Percentiles rank a stretch among this genome's conserved stretches.
Evolutionary conservation across 2,329 filamentous ascomycete genomes (phyloP).

Genomic region (Hymenoscyphus scutula): DNA sequence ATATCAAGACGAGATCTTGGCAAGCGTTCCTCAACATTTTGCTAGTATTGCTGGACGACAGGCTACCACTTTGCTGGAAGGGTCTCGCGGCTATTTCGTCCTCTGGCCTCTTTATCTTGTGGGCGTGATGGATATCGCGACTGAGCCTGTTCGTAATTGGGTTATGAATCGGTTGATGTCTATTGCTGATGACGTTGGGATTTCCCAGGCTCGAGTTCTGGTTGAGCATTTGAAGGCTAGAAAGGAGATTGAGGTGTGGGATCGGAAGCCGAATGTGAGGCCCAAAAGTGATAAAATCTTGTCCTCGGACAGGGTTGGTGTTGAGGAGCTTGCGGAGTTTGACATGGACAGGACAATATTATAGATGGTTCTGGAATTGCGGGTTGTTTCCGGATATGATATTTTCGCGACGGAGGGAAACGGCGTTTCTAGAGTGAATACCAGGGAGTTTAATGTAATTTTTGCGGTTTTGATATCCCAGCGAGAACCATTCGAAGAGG

Average conservation of each 20-base stretch:
- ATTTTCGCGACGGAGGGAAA: no score
- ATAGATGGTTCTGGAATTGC: no score
- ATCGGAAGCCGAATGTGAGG: no score
- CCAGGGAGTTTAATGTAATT: no score
- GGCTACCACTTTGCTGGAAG: constrained; percentile 11
- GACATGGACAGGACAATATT: no score
- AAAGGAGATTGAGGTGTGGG: neutral
- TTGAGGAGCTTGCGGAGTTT: no score
- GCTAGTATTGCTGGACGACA: neutral
- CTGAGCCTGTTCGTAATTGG: constrained; percentile 24
- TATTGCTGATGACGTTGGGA: constrained; percentile 23
- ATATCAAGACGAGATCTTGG: constrained; percentile 29
- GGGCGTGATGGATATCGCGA: constrained; percentile 26
- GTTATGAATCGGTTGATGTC: constrained; percentile 19
- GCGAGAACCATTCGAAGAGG: no score
- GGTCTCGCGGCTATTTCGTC: constrained; percentile 25
- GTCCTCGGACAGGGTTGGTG: no score
- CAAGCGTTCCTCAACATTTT: constrained; percentile 30
- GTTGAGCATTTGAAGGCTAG: constrained; percentile 18
- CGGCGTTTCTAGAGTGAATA: no score
- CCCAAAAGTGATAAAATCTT: no score
- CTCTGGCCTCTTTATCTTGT: constrained; percentile 31
- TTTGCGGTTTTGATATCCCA: no score
- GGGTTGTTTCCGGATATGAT: no score
- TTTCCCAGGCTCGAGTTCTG: constrained; percentile 28